A percentile compares a stretch with the other conserved stretches of the same genome.
Evolutionary conservation across 2,329 filamentous ascomycete genomes (phyloP).

Genomic region (Biscogniauxia mediterranea): DNA sequence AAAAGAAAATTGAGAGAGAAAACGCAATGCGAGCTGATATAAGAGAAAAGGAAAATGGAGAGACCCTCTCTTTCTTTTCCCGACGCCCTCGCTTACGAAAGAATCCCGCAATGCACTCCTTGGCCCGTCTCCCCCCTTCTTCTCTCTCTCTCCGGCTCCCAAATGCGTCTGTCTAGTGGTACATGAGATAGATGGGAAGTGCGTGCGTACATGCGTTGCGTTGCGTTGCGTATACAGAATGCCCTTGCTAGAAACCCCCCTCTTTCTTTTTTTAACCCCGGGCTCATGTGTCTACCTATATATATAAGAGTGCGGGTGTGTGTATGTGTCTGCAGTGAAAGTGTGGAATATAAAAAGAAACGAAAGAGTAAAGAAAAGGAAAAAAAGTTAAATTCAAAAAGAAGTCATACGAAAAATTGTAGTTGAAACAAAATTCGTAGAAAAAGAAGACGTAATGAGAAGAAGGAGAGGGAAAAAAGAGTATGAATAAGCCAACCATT

Average conservation of each 20-base stretch:
- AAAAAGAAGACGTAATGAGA: conserved; percentile 17
- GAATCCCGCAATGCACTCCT: conserved; percentile 17
- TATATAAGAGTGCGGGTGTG: not conserved
- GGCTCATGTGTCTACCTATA: conserved; percentile 11
- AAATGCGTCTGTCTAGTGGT: conserved; percentile 22
- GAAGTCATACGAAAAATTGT: not conserved
- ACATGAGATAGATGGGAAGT: conserved; percentile 15
- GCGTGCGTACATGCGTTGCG: too few species aligned
- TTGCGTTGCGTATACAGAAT: not conserved
- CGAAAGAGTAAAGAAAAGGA: conserved; percentile 6
- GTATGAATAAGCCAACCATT: not conserved
- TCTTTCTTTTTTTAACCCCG: not conserved
- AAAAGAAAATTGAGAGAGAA: not conserved
- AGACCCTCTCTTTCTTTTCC: conserved; percentile 5
- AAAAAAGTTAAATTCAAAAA: conserved; percentile 3
- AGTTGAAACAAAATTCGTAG: conserved; percentile 1
- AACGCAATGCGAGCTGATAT: not conserved
- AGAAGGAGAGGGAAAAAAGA: conserved; percentile 11
- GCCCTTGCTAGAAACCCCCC: conserved; percentile 2
- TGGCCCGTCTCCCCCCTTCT: conserved; percentile 11
- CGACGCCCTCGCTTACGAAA: conserved; percentile 18
- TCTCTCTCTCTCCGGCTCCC: conserved; percentile 5
- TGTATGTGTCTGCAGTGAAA: too few species aligned
- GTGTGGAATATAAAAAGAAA: not conserved
- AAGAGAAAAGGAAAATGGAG: conserved; percentile 1